Evolutionary conservation across 257 asterid species (phyloP).

Genomic region (Vinca minor): DNA sequence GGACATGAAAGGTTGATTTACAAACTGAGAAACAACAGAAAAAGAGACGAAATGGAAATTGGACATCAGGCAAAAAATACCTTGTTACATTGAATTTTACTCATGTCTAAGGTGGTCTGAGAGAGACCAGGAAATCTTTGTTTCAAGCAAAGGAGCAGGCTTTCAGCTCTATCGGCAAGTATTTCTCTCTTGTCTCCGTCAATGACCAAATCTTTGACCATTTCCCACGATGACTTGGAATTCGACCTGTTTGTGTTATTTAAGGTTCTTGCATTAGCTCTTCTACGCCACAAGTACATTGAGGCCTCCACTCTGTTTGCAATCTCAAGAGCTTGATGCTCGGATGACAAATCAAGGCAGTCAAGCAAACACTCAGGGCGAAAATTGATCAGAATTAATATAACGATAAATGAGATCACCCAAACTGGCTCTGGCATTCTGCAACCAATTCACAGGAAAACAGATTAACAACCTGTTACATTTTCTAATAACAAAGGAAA

Average conservation of each 20-base stretch:
- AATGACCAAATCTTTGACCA: constrained; percentile 54
- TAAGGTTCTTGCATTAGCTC: constrained; percentile 33
- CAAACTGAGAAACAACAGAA: neutral
- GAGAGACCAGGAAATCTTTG: constrained; percentile 74
- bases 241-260: constrained; percentile 30
- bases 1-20: neutral
- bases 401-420: constrained; percentile 62
- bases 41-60: neutral
- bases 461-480: neutral
- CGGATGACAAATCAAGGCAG: constrained; percentile 74
- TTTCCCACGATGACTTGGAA: constrained; percentile 71
- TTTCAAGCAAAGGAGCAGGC: constrained; percentile 56
- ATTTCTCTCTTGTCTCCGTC: constrained; percentile 54
- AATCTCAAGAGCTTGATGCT: constrained; percentile 61
- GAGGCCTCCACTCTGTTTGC: constrained; percentile 74
- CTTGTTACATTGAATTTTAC: constrained; percentile 74
- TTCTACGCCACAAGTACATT: constrained; percentile 49
- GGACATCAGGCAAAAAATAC: constrained; percentile 19
- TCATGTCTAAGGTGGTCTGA: constrained; percentile 67
- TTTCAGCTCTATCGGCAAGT: constrained; percentile 62
- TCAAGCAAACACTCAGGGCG: constrained; percentile 70
- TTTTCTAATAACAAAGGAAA: neutral
- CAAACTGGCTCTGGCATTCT: constrained; percentile 63
- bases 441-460: constrained; percentile 11
- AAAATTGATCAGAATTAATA: constrained; percentile 51